Percentiles rank a stretch among this genome's conserved stretches.
Evolutionary conservation across 176 grass and related monocot genomes (phyloP).

Genomic region (Stipa capillata): DNA sequence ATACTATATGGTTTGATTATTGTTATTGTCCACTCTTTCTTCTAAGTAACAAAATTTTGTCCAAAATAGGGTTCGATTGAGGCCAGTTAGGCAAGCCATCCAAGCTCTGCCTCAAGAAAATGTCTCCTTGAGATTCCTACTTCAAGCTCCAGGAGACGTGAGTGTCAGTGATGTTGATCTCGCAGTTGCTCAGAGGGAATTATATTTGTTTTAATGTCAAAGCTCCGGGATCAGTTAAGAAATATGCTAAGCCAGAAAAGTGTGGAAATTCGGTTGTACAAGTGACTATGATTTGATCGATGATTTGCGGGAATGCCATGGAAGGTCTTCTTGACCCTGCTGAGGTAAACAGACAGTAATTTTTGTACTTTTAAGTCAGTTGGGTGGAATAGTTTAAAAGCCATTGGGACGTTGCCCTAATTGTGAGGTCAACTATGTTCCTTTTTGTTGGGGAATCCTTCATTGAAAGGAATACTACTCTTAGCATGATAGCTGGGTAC

Average conservation of each 20-base stretch:
- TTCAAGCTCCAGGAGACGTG: conserved; percentile 89
- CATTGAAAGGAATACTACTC: neutral
- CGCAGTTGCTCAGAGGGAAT: conserved; percentile 74
- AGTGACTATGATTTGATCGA: conserved; percentile 94
- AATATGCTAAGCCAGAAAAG: conserved; percentile 79
- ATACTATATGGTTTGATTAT: neutral
- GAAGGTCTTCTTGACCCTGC: conserved; percentile 90
- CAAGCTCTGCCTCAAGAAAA: conserved; percentile 79
- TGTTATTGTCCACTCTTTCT: neutral
- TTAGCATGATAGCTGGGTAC: neutral
- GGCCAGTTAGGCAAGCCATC: conserved; percentile 84
- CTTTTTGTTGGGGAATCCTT: neutral
- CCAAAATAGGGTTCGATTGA: conserved; percentile 80
- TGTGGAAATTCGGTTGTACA: conserved; percentile 88
- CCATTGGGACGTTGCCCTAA: neutral
- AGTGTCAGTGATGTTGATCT: conserved; percentile 83
- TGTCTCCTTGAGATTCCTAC: conserved; percentile 79
- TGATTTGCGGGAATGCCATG: conserved; percentile 92
- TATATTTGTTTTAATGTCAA: conserved; percentile 94
- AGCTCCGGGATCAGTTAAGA: conserved; percentile 77
- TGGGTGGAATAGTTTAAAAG: neutral
- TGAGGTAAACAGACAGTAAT: conserved; percentile 50
- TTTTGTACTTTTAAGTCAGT: neutral
- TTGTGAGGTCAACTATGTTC: neutral
- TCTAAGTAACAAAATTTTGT: conserved; percentile 5